These are phyloP conservation scores for Monilinia aucupariae DNA, from an alignment of 2,329 filamentous ascomycete genomes.

Conservation along the genomic window DNA sequence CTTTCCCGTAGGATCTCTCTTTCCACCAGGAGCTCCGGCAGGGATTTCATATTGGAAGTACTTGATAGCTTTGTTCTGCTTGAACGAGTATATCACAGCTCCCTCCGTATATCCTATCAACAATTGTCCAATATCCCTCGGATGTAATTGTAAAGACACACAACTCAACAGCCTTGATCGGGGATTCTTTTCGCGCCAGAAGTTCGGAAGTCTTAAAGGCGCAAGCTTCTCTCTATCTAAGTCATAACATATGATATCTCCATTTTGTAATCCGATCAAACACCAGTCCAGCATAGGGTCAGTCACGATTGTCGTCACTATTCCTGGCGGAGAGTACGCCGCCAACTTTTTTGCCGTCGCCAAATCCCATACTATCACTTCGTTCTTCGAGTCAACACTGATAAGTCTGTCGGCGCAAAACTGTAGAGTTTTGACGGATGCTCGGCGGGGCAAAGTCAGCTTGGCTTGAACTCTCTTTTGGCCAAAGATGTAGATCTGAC, in stretches of 20 bases:
- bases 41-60: constrained; percentile 82
- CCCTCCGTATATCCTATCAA: constrained; percentile 88
- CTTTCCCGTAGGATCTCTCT: constrained; percentile 57
- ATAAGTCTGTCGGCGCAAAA: constrained; percentile 85
- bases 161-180: constrained; percentile 59
- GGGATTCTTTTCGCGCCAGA: constrained; percentile 73
- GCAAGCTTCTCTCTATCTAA: constrained; percentile 74
- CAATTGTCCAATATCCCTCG: constrained; percentile 84
- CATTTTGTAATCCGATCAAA: constrained; percentile 74
- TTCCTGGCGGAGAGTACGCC: constrained; percentile 70
- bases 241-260: constrained; percentile 89
- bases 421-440: constrained; percentile 70
- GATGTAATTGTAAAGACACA: constrained; percentile 78
- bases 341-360: constrained; percentile 61
- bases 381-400: constrained; percentile 78
- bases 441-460: constrained; percentile 63
- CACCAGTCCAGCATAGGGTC: constrained; percentile 94
- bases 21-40: constrained; percentile 69
- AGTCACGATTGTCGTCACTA: constrained; percentile 67
- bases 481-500: constrained; percentile 85
- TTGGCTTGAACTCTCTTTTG: constrained; percentile 72
- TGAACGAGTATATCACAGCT: constrained; percentile 88
- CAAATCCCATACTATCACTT: constrained; percentile 78
- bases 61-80: constrained; percentile 72
- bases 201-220: constrained; percentile 76